Base-by-base conservation (phyloP, 108 stramenopile genomes). In the Fragilariopsis cylindrus region DNA sequence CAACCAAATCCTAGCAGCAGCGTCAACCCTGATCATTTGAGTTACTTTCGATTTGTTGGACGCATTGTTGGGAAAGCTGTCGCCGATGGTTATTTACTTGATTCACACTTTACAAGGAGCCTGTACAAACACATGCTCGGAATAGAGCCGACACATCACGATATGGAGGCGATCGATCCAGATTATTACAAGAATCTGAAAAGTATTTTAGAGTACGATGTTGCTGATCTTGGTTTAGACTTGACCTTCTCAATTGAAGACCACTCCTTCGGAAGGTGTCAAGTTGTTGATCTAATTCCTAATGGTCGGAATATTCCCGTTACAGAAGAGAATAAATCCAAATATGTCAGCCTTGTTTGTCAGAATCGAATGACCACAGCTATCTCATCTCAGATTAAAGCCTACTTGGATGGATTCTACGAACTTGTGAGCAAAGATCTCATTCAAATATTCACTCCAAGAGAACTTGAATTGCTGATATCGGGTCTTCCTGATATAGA, bases 41-140 rank as follows among this genome's bases (percentile, higher is more conserved):
- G 85, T 57, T 98, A 98, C 83, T 98, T 98, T 82, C 89, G 91
- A 47, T 98, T 99, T 70, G 93, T 98, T 19, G 99, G 99, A 18
- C 87, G 99, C 7, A 95, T 98, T 60, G 95, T 98, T 41, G 99
- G 99, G 16, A 99, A 98, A 79, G 98, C 98, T n/a, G 91, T 99
- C 15, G 83, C 88, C n/a, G 99, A 98, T 79, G 98, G 98, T 7
- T 97, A 92, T 75, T 76, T 98, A 45, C 89, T 99, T 41, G 98
- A 98, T 81, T 98, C 97, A 47, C 98, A 99, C 76, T 98, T 99
- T 73, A 99, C 98, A 12, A 76, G 98, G 65, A 95, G 95, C 55
- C 84, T 99, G 58, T 99, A 99, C 91, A 99, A 99, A 84, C 99
- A 99, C 83, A 93, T 98, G 90, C 81, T 99, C 7, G 99, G 99